Evolutionary conservation across 306 rosid species (phyloP).

Genomic region (Lotus japonicus): DNA sequence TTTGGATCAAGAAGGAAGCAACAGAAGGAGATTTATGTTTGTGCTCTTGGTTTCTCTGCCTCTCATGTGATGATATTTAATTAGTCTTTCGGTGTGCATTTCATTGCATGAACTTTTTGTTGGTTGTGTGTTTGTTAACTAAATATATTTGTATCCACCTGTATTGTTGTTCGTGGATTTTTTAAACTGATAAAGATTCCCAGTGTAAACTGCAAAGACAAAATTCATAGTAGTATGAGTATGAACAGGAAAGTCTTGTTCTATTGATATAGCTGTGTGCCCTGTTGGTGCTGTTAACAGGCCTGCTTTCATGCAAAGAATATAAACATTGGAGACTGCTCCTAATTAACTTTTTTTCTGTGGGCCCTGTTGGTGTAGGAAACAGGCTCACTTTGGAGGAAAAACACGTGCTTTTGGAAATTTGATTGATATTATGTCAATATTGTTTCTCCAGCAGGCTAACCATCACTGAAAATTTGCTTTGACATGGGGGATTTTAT

Average conservation of each 20-base stretch:
- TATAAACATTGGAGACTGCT: not conserved
- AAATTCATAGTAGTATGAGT: not conserved
- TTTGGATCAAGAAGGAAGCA: not conserved
- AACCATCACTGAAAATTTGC: not conserved
- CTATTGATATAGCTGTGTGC: not conserved
- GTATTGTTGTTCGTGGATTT: not conserved
- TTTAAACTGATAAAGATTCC: not conserved
- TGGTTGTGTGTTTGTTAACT: not conserved
- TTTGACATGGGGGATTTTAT: not conserved
- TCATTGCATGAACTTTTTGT: not conserved
- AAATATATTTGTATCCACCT: not conserved
- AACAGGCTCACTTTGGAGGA: not conserved
- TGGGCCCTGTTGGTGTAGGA: not conserved
- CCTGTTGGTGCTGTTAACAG: not conserved
- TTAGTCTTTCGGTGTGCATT: not conserved
- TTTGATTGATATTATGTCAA: not conserved
- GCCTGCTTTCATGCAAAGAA: not conserved
- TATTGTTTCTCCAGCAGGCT: not conserved
- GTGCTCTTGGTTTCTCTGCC: not conserved
- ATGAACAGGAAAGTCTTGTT: not conserved
- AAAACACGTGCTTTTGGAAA: not conserved
- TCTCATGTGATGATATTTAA: not conserved
- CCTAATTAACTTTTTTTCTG: not conserved
- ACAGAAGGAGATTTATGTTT: not conserved
- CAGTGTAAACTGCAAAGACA: not conserved